phyloP scores from a whole-genome alignment of 2,329 filamentous ascomycete species.

The Pseudogymnoascus sp. region DNA sequence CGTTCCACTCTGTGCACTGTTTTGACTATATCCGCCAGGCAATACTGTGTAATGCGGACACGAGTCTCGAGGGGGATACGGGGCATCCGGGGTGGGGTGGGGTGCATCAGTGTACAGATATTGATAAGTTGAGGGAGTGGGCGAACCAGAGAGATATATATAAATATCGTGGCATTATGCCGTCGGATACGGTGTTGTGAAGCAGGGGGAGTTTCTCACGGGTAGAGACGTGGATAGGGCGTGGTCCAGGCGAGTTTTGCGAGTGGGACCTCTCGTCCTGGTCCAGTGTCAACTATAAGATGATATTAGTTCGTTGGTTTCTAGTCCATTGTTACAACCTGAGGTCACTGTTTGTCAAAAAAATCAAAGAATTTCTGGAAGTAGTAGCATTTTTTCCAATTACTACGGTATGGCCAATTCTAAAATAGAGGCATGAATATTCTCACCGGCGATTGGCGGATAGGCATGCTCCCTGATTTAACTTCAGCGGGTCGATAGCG shows the following conservation, averaged over 20 bases:
- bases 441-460: not conserved
- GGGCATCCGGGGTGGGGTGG: not conserved
- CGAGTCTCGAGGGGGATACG: not conserved
- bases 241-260: not conserved
- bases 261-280: not conserved
- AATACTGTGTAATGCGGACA: constrained; percentile 1
- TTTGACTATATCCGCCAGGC: not conserved
- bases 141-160: constrained; percentile 5
- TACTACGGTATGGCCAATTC: not conserved
- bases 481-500: not conserved
- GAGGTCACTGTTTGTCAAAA: not conserved
- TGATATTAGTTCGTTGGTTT: not conserved
- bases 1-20: constrained; percentile 1
- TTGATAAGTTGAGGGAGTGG: constrained; percentile 3
- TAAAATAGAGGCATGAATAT: not conserved
- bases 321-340: not conserved
- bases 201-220: not conserved
- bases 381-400: not conserved
- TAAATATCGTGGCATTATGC: constrained; percentile 1
- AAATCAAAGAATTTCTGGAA: not conserved
- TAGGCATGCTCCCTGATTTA: not conserved
- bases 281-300: not conserved
- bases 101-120: not conserved
- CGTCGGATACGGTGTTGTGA: not conserved
- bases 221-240: not conserved